Evolutionary conservation across 306 rosid genomes (phyloP).

Genomic region (Quercus parvula): DNA sequence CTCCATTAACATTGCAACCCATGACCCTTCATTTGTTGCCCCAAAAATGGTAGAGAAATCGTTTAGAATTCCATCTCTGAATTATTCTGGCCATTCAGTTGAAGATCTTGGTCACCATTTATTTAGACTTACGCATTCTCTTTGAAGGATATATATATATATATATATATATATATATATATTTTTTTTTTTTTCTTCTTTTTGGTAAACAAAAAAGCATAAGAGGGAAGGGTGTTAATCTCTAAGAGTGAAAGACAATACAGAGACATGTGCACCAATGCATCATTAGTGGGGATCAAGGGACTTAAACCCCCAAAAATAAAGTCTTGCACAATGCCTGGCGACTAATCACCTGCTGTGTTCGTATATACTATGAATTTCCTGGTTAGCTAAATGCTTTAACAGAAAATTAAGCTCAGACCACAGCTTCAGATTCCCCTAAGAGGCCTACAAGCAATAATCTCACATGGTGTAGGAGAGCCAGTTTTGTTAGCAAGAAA

Average conservation of each 20-base stretch:
- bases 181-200: no score
- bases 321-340: no score
- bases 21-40: conserved; percentile 25
- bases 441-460: neutral
- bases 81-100: conserved; percentile 41
- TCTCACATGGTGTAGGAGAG: neutral
- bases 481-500: neutral
- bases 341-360: no score
- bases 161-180: no score
- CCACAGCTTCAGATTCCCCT: neutral
- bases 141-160: no score
- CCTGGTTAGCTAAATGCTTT: neutral
- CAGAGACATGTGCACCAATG: no score
- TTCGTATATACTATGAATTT: neutral
- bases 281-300: no score
- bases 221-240: no score
- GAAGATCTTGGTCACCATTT: conserved; percentile 71
- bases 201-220: no score
- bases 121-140: no score
- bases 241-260: no score
- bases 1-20: conserved; percentile 37
- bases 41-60: conserved; percentile 57
- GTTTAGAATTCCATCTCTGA: conserved; percentile 50
- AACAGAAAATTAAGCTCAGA: neutral
- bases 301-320: no score